phyloP scores from a whole-genome alignment of 2,329 filamentous ascomycete genomes.

The Curvularia lunata region DNA sequence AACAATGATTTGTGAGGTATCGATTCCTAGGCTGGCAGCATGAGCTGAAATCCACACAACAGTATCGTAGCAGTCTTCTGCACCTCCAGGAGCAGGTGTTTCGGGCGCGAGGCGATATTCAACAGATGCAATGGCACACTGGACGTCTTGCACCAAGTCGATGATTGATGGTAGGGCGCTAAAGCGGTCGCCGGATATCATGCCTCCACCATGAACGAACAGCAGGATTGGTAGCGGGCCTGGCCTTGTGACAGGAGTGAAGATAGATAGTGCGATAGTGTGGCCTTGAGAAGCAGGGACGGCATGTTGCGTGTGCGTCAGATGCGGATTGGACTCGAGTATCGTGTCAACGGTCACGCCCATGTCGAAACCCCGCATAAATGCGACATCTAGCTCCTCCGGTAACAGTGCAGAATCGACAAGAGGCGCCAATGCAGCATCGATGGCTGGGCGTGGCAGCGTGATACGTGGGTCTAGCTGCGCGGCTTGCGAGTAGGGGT shows the following conservation, averaged over 20 bases:
- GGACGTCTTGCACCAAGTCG: conserved; percentile 20
- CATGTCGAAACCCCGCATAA: conserved; percentile 16
- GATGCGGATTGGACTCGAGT: conserved; percentile 62
- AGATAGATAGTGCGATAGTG: conserved; percentile 63
- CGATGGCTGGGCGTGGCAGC: conserved; percentile 10
- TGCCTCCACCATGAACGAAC: conserved; percentile 64
- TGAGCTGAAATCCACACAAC: conserved; percentile 23
- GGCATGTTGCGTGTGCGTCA: conserved; percentile 56
- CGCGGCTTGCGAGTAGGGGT: conserved; percentile 17
- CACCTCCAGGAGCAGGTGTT: conserved; percentile 19
- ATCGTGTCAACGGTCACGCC: conserved; percentile 50
- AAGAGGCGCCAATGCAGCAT: conserved; percentile 11
- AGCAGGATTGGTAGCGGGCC: conserved; percentile 73
- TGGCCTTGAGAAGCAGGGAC: conserved; percentile 47
- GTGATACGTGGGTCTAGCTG: conserved; percentile 19
- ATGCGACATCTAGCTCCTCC: conserved; percentile 18
- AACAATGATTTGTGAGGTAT: conserved; percentile 22
- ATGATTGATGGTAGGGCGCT: conserved; percentile 17
- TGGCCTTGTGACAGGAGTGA: conserved; percentile 57
- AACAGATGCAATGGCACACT: conserved; percentile 22
- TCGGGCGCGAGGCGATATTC: conserved; percentile 27
- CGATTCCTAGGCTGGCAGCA: conserved; percentile 19
- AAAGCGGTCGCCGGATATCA: conserved; percentile 27
- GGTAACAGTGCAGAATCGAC: conserved; percentile 14
- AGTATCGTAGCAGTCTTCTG: conserved; percentile 24